phyloP scores from a whole-genome alignment of 1,284 basidiomycete genomes.

The Ganoderma sinense region DNA sequence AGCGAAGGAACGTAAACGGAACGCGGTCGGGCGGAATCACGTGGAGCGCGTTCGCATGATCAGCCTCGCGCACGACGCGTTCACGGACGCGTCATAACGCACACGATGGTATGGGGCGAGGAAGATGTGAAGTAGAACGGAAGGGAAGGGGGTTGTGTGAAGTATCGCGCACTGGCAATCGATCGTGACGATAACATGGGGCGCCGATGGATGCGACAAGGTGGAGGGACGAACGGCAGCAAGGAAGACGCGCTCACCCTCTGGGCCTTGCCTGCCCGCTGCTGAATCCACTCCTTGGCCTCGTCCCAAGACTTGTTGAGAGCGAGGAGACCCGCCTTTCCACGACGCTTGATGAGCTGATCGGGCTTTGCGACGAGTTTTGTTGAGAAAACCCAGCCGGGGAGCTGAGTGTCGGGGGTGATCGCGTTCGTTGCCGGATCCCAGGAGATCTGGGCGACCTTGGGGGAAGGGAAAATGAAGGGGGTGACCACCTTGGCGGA shows the following conservation, averaged over 20 bases:
- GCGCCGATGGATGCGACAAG: constrained; percentile 26
- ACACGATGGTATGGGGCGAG: neutral
- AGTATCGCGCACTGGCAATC: constrained; percentile 11
- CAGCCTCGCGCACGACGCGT: constrained; percentile 26
- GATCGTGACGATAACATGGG: constrained; percentile 13
- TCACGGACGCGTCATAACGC: constrained; percentile 27
- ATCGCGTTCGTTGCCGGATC: constrained; percentile 84
- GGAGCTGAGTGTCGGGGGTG: constrained; percentile 81
- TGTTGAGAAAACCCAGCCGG: constrained; percentile 85
- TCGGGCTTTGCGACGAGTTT: constrained; percentile 96
- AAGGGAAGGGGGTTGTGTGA: neutral
- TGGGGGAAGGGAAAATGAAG: constrained; percentile 72
- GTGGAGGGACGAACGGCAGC: constrained; percentile 9
- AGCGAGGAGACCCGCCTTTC: constrained; percentile 95
- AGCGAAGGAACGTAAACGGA: constrained; percentile 10
- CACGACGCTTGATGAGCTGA: constrained; percentile 99
- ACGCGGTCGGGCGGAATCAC: constrained; percentile 22
- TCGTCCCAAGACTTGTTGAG: constrained; percentile 95
- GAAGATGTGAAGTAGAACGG: neutral
- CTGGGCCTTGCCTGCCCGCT: constrained; percentile 93
- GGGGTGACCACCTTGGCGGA: constrained; percentile 61
- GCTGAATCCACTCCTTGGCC: constrained; percentile 87
- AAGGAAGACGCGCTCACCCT: constrained; percentile 59
- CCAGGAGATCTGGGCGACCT: constrained; percentile 88
- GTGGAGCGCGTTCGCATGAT: constrained; percentile 25